Evolutionary conservation across 495 filamentous ascomycete species (phyloP).

Genomic region (Aspergillus asperescens): DNA sequence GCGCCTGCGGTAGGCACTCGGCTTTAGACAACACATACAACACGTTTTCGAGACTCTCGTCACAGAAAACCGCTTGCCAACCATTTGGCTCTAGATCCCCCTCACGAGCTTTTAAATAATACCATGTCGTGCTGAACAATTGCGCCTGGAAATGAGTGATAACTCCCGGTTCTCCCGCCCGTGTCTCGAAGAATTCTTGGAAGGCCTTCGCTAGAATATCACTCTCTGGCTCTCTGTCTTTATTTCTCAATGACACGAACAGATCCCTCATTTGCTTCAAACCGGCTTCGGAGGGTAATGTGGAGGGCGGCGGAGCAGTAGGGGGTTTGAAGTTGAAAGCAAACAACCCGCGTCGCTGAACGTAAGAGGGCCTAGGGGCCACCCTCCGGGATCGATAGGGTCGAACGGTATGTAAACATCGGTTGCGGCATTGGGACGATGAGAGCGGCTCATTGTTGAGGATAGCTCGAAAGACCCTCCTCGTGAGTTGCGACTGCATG

Average conservation of each 20-base stretch:
- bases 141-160: slow-evolving; percentile 64
- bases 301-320: slow-evolving; percentile 16
- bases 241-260: slow-evolving; percentile 29
- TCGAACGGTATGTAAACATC: slow-evolving; percentile 33
- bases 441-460: slow-evolving; percentile 58
- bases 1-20: slow-evolving; percentile 32
- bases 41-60: slow-evolving; percentile 47
- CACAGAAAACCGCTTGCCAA: slow-evolving; percentile 40
- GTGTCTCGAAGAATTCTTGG: slow-evolving; percentile 55
- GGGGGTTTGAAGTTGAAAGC: slow-evolving; percentile 26
- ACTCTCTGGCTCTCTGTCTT: slow-evolving; percentile 50
- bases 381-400: slow-evolving; percentile 24
- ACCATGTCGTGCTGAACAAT: slow-evolving; percentile 51
- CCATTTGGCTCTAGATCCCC: slow-evolving; percentile 31
- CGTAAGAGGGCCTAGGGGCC: slow-evolving; percentile 17
- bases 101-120: slow-evolving; percentile 47
- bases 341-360: slow-evolving; percentile 33
- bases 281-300: slow-evolving; percentile 37
- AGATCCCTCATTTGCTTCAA: slow-evolving; percentile 43
- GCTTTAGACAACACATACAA: slow-evolving; percentile 36
- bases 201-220: slow-evolving; percentile 60
- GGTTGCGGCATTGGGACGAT: slow-evolving; percentile 38
- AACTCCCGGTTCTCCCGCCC: slow-evolving; percentile 39
- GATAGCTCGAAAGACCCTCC: slow-evolving; percentile 65
- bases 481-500: slow-evolving; percentile 82